A percentile compares a stretch with the other conserved stretches of the same genome.
These are phyloP conservation scores for Scutellospora calospora DNA, from an alignment of 371 early-diverging fungal species.

Conservation along the genomic window DNA sequence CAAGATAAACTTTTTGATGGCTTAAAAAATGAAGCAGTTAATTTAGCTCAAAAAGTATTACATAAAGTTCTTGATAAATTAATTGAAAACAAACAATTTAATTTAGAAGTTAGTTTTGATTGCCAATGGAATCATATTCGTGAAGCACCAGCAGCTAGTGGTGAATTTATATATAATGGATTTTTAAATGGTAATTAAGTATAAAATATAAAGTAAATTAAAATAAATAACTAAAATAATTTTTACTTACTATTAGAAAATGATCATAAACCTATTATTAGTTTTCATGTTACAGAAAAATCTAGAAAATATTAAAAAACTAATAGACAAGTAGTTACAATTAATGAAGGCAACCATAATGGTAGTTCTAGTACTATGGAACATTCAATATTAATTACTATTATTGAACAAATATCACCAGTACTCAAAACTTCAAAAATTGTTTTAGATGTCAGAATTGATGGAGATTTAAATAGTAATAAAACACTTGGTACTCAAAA, in stretches of 20 bases:
- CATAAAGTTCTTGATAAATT: neutral
- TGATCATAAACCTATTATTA: constrained; percentile 11
- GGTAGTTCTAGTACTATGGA: neutral
- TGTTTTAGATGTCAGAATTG: neutral
- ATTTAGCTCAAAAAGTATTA: neutral
- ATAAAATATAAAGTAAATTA: neutral
- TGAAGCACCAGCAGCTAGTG: neutral
- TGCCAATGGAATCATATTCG: neutral
- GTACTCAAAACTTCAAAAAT: neutral
- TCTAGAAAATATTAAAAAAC: neutral
- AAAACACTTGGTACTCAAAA: neutral
- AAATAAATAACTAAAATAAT: too few species aligned
- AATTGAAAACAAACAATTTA: neutral
- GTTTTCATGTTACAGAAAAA: neutral
- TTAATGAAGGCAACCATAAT: constrained; percentile 20
- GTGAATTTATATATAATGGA: constrained; percentile 7
- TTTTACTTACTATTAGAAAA: neutral
- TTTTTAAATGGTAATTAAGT: neutral
- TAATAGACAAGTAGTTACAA: neutral
- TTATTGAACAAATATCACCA: neutral
- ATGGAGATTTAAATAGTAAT: neutral
- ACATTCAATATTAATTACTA: neutral
- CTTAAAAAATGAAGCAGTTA: neutral
- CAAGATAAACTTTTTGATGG: neutral
- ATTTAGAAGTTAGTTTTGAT: neutral